Percentiles rank a stretch among this genome's conserved stretches.
phyloP scores from a whole-genome alignment of 2,329 filamentous ascomycete species.

The Trichoderma lentiforme region DNA sequence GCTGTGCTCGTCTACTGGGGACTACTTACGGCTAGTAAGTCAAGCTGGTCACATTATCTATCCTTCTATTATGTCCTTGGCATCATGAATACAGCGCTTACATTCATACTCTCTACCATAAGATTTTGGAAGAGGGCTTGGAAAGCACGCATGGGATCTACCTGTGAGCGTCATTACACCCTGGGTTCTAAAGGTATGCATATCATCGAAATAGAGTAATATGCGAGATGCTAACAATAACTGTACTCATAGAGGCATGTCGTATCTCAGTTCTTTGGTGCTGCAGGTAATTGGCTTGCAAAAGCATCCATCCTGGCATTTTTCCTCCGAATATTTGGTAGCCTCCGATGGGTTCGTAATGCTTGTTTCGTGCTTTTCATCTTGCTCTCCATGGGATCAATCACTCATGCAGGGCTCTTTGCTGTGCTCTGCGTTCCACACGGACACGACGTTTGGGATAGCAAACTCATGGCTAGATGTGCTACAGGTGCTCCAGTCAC shows the following conservation, averaged over 20 bases:
- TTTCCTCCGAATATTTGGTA: background rate
- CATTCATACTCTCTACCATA: background rate
- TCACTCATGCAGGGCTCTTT: background rate
- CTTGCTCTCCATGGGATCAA: background rate
- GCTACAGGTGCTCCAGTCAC: background rate
- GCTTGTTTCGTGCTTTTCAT: background rate
- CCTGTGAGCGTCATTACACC: background rate
- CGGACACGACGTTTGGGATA: background rate
- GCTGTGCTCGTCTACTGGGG: background rate
- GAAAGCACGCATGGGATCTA: conserved; percentile 2
- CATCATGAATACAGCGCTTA: background rate
- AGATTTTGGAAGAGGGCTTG: background rate
- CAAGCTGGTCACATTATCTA: background rate
- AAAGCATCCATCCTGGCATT: background rate
- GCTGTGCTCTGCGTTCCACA: conserved; percentile 1
- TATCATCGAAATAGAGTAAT: background rate
- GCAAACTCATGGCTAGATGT: background rate
- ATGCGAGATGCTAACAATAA: background rate
- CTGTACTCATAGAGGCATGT: background rate
- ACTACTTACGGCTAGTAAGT: background rate
- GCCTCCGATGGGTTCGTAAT: background rate
- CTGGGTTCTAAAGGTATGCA: background rate
- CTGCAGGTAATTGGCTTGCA: background rate
- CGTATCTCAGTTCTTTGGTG: background rate
- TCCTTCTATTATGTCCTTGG: background rate